Conservation (phyloP, 257 asterid species). For the Prunella vulgaris region DNA sequence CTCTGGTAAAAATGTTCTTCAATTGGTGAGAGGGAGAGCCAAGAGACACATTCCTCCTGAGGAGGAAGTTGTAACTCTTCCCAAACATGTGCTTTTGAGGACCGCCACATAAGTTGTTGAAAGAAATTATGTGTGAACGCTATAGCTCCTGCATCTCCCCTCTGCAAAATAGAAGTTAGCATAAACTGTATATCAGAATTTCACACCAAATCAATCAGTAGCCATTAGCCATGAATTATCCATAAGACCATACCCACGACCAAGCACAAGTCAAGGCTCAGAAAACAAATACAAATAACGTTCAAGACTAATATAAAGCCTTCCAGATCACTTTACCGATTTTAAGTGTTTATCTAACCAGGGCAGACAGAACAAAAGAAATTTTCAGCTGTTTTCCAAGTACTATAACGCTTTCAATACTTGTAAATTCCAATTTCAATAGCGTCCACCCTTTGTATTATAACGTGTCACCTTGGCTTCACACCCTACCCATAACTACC, state of each 20-base stretch:
- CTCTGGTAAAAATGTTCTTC: slow-evolving; percentile 92
- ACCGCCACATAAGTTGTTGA: slow-evolving; percentile 86
- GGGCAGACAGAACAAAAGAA: too few species aligned
- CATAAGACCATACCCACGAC: slow-evolving; percentile 7
- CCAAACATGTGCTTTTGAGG: slow-evolving; percentile 76
- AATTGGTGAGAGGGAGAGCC: slow-evolving; percentile 83
- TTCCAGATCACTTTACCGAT: too few species aligned
- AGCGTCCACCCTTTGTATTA: too few species aligned
- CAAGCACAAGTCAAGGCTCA: slow-evolving; percentile 13
- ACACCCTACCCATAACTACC: too few species aligned
- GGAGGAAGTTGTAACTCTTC: slow-evolving; percentile 87
- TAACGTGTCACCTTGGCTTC: too few species aligned
- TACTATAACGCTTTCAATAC: too few species aligned
- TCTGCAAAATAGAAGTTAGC: slow-evolving; percentile 39
- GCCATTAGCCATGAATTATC: not conserved
- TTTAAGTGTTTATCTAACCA: too few species aligned
- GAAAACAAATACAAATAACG: slow-evolving; percentile 6
- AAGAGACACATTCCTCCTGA: slow-evolving; percentile 83
- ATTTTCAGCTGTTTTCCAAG: too few species aligned
- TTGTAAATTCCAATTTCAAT: too few species aligned
- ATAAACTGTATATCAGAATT: not conserved
- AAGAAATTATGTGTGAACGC: slow-evolving; percentile 63
- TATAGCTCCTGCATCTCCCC: slow-evolving; percentile 84
- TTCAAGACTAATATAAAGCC: not conserved
- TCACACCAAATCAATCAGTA: not conserved